These are phyloP conservation scores for Solanum pinnatisectum DNA, from an alignment of 257 asterid species.

Conservation along the genomic window DNA sequence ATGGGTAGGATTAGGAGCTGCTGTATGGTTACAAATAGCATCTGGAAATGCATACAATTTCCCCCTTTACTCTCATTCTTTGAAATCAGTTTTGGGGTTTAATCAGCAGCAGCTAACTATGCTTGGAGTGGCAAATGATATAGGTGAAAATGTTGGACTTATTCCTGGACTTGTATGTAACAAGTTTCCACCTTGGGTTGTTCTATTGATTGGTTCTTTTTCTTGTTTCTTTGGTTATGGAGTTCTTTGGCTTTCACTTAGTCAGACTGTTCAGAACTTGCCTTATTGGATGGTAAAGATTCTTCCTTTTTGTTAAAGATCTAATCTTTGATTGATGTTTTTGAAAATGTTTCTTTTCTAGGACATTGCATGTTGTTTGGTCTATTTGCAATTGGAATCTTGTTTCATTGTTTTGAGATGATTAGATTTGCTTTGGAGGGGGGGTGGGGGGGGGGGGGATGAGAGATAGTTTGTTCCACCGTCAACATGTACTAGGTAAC, in stretches of 20 bases:
- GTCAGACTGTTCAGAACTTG: slow-evolving; percentile 17
- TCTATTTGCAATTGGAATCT: not conserved
- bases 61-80: slow-evolving; percentile 62
- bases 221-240: slow-evolving; percentile 64
- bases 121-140: slow-evolving; percentile 69
- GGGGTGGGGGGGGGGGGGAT: too few relatives aligned
- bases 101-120: slow-evolving; percentile 55
- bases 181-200: slow-evolving; percentile 57
- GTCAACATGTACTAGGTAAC: not conserved
- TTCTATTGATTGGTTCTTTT: slow-evolving; percentile 43
- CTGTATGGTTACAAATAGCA: slow-evolving; percentile 65
- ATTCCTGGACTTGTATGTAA: slow-evolving; percentile 49
- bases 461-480: too few relatives aligned
- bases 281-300: slow-evolving; percentile 54
- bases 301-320: not conserved
- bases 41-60: slow-evolving; percentile 61
- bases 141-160: slow-evolving; percentile 67
- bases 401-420: not conserved
- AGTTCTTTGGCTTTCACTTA: slow-evolving; percentile 56
- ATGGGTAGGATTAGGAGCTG: slow-evolving; percentile 73
- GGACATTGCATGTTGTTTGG: not conserved
- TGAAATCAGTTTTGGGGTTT: slow-evolving; percentile 56
- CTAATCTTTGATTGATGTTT: not conserved
- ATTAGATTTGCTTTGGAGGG: not conserved
- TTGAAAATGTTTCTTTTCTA: not conserved